A percentile compares a stretch with the other conserved stretches of the same genome.
Evolutionary conservation across 2,329 filamentous ascomycete species (phyloP).

Genomic region (Alternaria alternata): DNA sequence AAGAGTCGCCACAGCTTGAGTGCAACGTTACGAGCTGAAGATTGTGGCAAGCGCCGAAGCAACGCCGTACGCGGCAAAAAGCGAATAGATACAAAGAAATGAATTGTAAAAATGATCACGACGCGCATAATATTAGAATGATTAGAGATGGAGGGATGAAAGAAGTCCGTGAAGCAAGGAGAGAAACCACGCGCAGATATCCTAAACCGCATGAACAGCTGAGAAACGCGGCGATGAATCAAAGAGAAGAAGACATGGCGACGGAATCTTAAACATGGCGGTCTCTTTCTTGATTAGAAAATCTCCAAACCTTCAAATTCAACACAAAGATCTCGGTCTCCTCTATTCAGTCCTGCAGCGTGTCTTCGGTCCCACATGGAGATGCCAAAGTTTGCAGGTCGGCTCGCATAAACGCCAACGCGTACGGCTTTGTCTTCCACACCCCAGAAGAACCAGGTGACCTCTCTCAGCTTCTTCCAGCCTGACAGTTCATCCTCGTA

Average conservation of each 20-base stretch:
- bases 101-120: background rate
- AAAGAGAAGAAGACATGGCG: background rate
- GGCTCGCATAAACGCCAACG: conserved; percentile 66
- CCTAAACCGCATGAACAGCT: background rate
- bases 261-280: background rate
- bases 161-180: background rate
- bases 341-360: conserved; percentile 33
- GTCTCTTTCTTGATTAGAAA: conserved; percentile 27
- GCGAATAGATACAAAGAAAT: conserved; percentile 13
- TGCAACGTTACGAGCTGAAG: background rate
- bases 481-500: conserved; percentile 56
- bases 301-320: conserved; percentile 55
- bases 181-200: background rate
- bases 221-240: background rate
- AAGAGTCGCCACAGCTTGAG: background rate
- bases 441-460: conserved; percentile 69
- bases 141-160: background rate
- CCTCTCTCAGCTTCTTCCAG: conserved; percentile 67
- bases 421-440: conserved; percentile 66
- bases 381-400: conserved; percentile 59
- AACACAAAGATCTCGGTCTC: conserved; percentile 49
- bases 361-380: conserved; percentile 46
- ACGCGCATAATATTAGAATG: background rate
- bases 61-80: conserved; percentile 3
- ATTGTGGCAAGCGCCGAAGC: background rate